phyloP scores from a whole-genome alignment of 345 rosid species.

The Syzygium grande region DNA sequence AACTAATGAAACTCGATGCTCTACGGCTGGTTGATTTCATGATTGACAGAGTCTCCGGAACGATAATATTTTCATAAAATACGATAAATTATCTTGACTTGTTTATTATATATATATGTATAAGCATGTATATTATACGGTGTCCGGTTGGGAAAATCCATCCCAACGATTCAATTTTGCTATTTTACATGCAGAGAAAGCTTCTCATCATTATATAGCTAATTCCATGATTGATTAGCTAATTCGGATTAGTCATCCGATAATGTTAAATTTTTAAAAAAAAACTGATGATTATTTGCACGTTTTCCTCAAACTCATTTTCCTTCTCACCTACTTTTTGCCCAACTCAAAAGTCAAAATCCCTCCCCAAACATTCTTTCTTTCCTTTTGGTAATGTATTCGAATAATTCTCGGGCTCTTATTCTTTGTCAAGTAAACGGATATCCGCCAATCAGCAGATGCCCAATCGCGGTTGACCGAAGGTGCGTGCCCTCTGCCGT shows the following conservation, averaged over 20 bases:
- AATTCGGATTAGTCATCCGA: fast-evolving
- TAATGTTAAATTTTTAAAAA: background rate
- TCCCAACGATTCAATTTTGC: background rate
- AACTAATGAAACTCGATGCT: background rate
- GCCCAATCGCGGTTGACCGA: background rate
- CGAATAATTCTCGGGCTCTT: background rate
- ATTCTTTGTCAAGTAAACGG: background rate
- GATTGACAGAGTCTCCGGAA: background rate
- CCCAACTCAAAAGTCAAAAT: background rate
- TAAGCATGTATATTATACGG: too few species aligned
- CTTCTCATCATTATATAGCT: background rate
- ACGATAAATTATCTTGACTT: background rate
- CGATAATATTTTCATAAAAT: background rate
- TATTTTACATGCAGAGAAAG: background rate
- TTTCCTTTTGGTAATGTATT: background rate
- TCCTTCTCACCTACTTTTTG: background rate
- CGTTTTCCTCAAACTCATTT: background rate
- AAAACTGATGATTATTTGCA: background rate
- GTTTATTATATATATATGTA: too few species aligned
- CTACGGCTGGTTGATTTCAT: background rate
- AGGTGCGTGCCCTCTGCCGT: background rate
- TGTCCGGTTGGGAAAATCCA: background rate
- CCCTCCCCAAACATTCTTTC: too few species aligned
- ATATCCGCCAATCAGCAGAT: background rate
- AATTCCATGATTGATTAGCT: background rate